These are phyloP conservation scores for Solanum acaule DNA, from an alignment of 257 asterid species.

Conservation along the genomic window DNA sequence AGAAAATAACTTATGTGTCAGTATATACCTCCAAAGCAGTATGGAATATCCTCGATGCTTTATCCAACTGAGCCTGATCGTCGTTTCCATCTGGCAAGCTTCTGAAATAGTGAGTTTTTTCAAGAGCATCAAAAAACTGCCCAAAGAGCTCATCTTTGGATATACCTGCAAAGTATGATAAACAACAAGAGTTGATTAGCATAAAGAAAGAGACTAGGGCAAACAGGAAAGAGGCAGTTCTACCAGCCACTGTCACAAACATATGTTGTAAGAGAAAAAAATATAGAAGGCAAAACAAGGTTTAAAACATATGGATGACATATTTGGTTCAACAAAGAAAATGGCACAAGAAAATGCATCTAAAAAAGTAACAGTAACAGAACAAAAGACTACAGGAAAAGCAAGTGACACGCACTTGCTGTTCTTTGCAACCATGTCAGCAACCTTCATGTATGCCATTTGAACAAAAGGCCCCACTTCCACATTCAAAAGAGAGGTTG, in stretches of 20 bases:
- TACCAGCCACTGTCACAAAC: not conserved
- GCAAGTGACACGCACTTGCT: not conserved
- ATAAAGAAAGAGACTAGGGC: not conserved
- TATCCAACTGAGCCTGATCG: slow-evolving; percentile 63
- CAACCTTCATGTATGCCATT: not conserved
- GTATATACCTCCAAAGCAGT: slow-evolving; percentile 52
- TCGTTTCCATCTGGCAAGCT: slow-evolving; percentile 63
- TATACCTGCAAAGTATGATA: slow-evolving; percentile 2
- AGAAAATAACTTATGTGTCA: not conserved
- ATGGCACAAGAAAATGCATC: not conserved
- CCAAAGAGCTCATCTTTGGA: slow-evolving; percentile 72
- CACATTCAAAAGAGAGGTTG: not conserved
- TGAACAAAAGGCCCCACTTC: not conserved
- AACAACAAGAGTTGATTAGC: not conserved
- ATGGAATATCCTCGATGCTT: slow-evolving; percentile 50
- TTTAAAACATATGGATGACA: not conserved
- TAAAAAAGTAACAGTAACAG: not conserved
- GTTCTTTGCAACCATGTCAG: not conserved
- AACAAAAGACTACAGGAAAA: not conserved
- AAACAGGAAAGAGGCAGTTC: not conserved
- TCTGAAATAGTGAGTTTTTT: slow-evolving; percentile 49
- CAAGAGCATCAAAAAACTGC: slow-evolving; percentile 65
- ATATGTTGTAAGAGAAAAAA: not conserved
- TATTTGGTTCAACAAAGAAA: not conserved
- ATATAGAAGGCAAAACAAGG: not conserved